Conservation (phyloP, 345 rosid genomes). For the Angophora floribunda region DNA sequence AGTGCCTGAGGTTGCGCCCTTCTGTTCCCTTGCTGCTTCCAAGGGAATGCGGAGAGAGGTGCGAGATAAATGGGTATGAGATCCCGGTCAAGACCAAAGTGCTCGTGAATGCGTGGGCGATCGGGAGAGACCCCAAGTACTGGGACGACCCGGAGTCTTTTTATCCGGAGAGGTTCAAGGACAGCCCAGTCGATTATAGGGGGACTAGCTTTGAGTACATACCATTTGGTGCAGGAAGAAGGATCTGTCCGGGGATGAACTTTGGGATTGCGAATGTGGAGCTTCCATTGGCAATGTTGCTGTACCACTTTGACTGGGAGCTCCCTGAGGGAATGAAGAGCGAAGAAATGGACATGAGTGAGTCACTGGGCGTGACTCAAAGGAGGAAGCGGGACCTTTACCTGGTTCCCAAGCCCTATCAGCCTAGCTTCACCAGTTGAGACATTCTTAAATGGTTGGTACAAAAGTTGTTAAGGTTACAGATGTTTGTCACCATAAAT, state of each 20-base stretch:
- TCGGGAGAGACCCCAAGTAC: slow-evolving; percentile 12
- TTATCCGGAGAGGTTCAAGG: neutral
- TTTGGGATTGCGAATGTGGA: neutral
- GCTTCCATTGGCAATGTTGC: slow-evolving; percentile 7
- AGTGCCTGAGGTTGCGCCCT: neutral
- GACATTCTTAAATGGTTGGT: neutral
- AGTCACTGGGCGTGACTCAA: neutral
- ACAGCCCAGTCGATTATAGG: slow-evolving; percentile 4
- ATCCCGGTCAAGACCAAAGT: slow-evolving; percentile 6
- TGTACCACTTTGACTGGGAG: slow-evolving; percentile 18
- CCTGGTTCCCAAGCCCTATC: neutral
- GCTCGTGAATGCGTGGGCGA: slow-evolving; percentile 14
- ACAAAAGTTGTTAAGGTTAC: neutral
- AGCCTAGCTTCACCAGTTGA: neutral
- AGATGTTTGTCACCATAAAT: neutral
- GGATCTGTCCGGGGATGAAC: slow-evolving; percentile 16
- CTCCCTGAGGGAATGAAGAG: slow-evolving; percentile 2
- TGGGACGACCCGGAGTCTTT: slow-evolving; percentile 13
- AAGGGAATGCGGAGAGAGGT: neutral
- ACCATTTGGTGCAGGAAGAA: slow-evolving; percentile 18
- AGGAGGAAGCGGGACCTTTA: neutral
- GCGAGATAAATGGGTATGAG: slow-evolving; percentile 5
- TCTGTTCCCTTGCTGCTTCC: neutral
- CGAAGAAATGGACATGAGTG: neutral
- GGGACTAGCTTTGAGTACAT: slow-evolving; percentile 6